phyloP scores from a whole-genome alignment of 208 protist species.

The Crithidia acanthocephali region DNA sequence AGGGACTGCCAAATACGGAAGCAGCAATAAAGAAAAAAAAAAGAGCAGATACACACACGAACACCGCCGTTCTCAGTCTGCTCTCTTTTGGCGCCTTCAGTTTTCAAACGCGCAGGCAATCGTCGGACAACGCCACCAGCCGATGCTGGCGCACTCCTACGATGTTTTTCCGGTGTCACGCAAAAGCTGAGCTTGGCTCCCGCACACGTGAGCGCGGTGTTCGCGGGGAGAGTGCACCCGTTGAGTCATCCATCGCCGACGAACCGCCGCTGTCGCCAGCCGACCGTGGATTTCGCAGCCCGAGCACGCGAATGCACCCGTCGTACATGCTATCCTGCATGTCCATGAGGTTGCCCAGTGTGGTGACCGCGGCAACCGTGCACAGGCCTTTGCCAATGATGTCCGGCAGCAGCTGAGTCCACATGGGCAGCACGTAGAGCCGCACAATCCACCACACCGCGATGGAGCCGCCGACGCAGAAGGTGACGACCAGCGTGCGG shows the following conservation, averaged over 20 bases:
- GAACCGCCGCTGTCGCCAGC: background rate
- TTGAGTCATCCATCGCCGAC: background rate
- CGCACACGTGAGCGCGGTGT: background rate
- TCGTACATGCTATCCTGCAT: constrained; percentile 77
- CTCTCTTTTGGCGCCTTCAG: too few species aligned
- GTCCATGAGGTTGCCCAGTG: constrained; percentile 80
- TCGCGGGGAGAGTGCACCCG: background rate
- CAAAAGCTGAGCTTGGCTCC: background rate
- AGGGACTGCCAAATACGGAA: background rate
- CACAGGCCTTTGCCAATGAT: constrained; percentile 48
- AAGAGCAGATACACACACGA: constrained; percentile 17
- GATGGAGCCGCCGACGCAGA: constrained; percentile 45
- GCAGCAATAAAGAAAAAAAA: background rate
- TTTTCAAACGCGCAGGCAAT: too few species aligned
- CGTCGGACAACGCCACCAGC: too few species aligned
- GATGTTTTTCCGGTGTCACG: too few species aligned
- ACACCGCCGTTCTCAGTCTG: background rate
- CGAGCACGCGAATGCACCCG: constrained; percentile 54
- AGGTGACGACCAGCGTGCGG: constrained; percentile 63
- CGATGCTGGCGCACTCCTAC: too few species aligned
- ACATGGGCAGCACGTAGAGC: constrained; percentile 40
- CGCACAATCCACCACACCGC: constrained; percentile 28
- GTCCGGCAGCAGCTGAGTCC: constrained; percentile 44
- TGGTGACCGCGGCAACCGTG: constrained; percentile 48
- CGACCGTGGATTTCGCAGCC: constrained; percentile 40